These are phyloP conservation scores for Reutealis trisperma DNA, from an alignment of 345 rosid genomes.

Conservation along the genomic window DNA sequence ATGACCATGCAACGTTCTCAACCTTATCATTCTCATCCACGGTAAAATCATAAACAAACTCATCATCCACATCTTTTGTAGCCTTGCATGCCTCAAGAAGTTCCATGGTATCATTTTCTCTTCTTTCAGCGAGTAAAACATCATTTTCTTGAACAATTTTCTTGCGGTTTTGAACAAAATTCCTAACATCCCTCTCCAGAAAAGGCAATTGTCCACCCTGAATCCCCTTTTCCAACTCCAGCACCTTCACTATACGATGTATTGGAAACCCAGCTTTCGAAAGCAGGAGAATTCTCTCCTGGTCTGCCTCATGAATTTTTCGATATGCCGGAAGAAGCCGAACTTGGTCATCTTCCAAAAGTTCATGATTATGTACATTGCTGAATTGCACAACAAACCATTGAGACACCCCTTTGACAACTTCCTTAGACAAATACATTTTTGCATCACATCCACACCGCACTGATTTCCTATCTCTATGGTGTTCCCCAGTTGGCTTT, in stretches of 20 bases:
- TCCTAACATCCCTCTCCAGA: constrained; percentile 91
- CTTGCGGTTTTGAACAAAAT: constrained; percentile 81
- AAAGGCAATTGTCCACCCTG: constrained; percentile 84
- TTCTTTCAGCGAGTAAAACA: constrained; percentile 70
- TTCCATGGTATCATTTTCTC: constrained; percentile 69
- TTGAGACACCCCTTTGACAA: constrained; percentile 59
- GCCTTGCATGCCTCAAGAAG: constrained; percentile 75
- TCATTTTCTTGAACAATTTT: constrained; percentile 82
- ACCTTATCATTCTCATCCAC: constrained; percentile 67
- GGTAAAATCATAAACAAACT: constrained; percentile 64
- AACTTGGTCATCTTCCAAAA: constrained; percentile 91
- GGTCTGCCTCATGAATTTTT: constrained; percentile 84
- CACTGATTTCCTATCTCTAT: constrained; percentile 87
- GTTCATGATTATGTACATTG: constrained; percentile 91
- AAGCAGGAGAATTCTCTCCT: constrained; percentile 77
- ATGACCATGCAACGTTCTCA: constrained; percentile 88
- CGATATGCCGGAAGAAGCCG: constrained; percentile 91
- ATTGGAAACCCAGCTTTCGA: constrained; percentile 94
- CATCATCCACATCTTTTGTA: constrained; percentile 59
- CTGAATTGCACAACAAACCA: constrained; percentile 94
- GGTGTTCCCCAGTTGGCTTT: constrained; percentile 82
- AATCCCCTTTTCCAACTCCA: constrained; percentile 86
- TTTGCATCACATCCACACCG: constrained; percentile 96
- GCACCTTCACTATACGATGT: constrained; percentile 75
- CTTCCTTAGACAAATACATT: constrained; percentile 76